Conservation (phyloP, 2,329 filamentous ascomycete species). For the Pseudocercospora fuligena region DNA sequence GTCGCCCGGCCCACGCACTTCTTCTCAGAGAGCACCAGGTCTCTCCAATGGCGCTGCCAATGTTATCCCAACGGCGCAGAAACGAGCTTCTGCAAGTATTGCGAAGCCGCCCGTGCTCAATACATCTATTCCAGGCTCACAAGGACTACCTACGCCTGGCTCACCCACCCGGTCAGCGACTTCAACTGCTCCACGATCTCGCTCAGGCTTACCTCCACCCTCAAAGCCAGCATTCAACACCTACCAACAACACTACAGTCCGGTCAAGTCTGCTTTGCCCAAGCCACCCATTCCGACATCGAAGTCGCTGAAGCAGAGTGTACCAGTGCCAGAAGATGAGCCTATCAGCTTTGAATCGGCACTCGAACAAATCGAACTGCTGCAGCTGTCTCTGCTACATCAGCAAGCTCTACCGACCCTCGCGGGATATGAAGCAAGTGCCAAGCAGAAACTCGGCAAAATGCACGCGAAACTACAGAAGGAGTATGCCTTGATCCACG, state of each 20-base stretch:
- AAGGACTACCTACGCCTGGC: constrained; percentile 23
- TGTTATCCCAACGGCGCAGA: constrained; percentile 25
- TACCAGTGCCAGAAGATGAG: constrained; percentile 40
- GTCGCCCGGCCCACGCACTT: constrained; percentile 24
- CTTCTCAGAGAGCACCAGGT: constrained; percentile 4
- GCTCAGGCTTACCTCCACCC: constrained; percentile 39
- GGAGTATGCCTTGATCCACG: constrained; percentile 43
- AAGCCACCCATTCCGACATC: constrained; percentile 63
- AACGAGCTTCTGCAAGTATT: constrained; percentile 30
- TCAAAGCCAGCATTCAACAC: constrained; percentile 63
- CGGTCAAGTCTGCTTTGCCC: constrained; percentile 63
- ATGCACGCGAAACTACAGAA: constrained; percentile 37
- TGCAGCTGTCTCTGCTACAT: constrained; percentile 69
- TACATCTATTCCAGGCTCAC: constrained; percentile 17
- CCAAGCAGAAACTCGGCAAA: constrained; percentile 45
- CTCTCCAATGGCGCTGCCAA: background rate
- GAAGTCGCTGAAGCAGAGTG: constrained; percentile 63
- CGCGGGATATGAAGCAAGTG: constrained; percentile 62
- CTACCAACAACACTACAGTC: constrained; percentile 70
- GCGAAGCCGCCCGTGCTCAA: constrained; percentile 28
- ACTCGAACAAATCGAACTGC: constrained; percentile 62
- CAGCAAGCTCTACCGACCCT: constrained; percentile 55
- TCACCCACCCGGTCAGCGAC: constrained; percentile 24
- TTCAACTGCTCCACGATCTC: constrained; percentile 27
- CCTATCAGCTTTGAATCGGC: constrained; percentile 32